Conservation (phyloP, 257 asterid species). For the Thymus mandschuricus region DNA sequence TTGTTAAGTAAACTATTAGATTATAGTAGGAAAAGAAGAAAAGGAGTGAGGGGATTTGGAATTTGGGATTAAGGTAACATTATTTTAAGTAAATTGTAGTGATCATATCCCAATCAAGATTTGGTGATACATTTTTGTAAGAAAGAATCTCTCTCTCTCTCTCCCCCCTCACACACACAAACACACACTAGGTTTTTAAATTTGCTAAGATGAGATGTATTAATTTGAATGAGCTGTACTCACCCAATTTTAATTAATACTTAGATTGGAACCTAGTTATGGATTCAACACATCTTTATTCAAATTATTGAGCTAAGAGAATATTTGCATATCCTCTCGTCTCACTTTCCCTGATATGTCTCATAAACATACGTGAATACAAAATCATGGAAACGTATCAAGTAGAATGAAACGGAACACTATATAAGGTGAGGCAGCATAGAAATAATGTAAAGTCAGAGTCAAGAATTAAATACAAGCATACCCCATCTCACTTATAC, state of each 20-base stretch:
- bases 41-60: background rate
- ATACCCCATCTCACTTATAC: background rate
- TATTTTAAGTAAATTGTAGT: background rate
- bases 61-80: background rate
- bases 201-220: slow-evolving; percentile 32
- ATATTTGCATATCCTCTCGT: no score
- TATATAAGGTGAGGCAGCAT: background rate
- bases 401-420: no score
- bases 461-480: background rate
- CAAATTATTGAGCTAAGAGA: background rate
- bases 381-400: no score
- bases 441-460: background rate
- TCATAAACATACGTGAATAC: no score
- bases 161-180: background rate
- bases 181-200: background rate
- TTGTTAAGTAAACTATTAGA: background rate
- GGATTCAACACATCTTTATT: slow-evolving; percentile 13
- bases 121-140: background rate
- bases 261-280: slow-evolving; percentile 20
- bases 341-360: no score
- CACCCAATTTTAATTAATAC: slow-evolving; percentile 31
- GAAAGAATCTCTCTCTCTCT: background rate
- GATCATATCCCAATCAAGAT: background rate
- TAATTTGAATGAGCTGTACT: slow-evolving; percentile 50
- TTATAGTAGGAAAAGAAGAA: background rate